Base-by-base conservation (phyloP, 371 early-diverging fungal species). In the Circinella umbellata region DNA sequence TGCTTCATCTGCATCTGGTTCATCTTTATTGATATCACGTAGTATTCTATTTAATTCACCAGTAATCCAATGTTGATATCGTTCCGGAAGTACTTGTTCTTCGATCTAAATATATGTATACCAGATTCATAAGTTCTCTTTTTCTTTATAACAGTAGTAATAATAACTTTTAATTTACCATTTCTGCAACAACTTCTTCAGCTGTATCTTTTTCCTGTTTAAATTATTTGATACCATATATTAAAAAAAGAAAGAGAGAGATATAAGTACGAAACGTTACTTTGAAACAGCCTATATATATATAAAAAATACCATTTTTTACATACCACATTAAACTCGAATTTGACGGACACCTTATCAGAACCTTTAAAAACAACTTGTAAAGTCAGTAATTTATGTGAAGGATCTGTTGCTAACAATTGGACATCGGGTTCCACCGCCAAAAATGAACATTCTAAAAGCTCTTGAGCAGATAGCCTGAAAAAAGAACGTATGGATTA, bases 111-210 rank as follows among this genome's bases (percentile, higher is more conserved):
- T 4, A 39, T 39, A n/a, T n/a, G n/a, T n/a, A n/a, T n/a, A n/a
- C n/a, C n/a, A n/a, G n/a, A n/a, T n/a, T n/a, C n/a, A n/a, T n/a
- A n/a, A n/a, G n/a, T n/a, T n/a, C n/a, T n/a, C n/a, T n/a, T n/a
- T n/a, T n/a, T n/a, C n/a, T n/a, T n/a, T n/a, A 39, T 39, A 39
- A 39, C 39, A 39, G 39, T 10, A 6, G 10, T 10, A 39, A 4
- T 4, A 10, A 39, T 39, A 48, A 93, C 95, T 59, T 90, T 91
- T 70, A 93, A 93, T 92, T 92, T 68, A 38, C 20, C 92, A 98
- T 96, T 74, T 98, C 98, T 18, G 88, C 89, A 1, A 95, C 94
- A 47, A 98, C 95, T 68, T 93, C 92, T 68, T 96, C 96, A 3
- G 96, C 94, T 4, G 96, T 96, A 68, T 98, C 98, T 1, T 88